Percentiles rank a stretch among this genome's conserved stretches.
These are phyloP conservation scores for Crithidia thermophila DNA, from an alignment of 208 protist species.

Conservation along the genomic window DNA sequence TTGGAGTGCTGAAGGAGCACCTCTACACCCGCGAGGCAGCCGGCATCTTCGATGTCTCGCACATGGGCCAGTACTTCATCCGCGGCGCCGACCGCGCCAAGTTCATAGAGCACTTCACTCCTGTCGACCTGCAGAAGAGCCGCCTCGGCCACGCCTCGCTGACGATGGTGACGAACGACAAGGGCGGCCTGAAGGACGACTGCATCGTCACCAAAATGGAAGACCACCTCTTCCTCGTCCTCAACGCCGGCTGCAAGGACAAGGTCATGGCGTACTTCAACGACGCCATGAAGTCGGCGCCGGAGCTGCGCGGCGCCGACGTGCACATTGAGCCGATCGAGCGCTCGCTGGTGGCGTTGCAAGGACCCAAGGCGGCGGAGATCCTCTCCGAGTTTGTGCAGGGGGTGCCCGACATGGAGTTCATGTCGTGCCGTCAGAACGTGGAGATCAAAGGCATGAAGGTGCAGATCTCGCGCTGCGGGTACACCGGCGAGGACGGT, in stretches of 20 bases:
- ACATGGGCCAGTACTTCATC: conserved; percentile 96
- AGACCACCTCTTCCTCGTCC: conserved; percentile 94
- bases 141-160: conserved; percentile 53
- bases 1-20: conserved; percentile 91
- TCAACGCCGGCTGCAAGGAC: conserved; percentile 96
- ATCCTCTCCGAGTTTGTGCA: conserved; percentile 53
- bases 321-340: conserved; percentile 83
- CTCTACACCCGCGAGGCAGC: conserved; percentile 83
- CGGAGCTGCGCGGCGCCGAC: conserved; percentile 74
- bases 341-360: conserved; percentile 90
- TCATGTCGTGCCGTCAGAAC: conserved; percentile 81
- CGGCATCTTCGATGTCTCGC: conserved; percentile 97
- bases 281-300: conserved; percentile 18
- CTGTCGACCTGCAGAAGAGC: conserved; percentile 78
- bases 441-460: conserved; percentile 54
- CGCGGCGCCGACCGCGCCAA: conserved; percentile 87
- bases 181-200: conserved; percentile 96
- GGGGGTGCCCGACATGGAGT: conserved; percentile 49
- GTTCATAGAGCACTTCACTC: conserved; percentile 94
- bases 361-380: conserved; percentile 88
- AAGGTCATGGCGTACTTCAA: conserved; percentile 94
- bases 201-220: conserved; percentile 92
- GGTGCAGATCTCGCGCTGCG: conserved; percentile 86
- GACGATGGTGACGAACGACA: conserved; percentile 94
- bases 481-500: conserved; percentile 99